A percentile compares a stretch with the other conserved stretches of the same genome.
Conservation (phyloP, 495 filamentous ascomycete genomes). For the Penicillium ochrochloron region DNA sequence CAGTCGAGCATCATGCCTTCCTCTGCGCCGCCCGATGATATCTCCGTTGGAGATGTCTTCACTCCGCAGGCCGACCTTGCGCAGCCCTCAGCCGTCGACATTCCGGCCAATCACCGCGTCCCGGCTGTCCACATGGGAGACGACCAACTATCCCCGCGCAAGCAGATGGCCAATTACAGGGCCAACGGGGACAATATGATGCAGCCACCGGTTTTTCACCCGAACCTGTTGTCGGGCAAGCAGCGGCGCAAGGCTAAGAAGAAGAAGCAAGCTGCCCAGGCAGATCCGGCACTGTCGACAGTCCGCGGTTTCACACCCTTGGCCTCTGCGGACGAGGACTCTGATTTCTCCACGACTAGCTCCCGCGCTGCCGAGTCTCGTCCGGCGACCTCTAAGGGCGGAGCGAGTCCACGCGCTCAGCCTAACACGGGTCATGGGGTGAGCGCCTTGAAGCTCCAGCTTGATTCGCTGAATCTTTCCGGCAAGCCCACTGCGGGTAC, state of each 20-base stretch:
- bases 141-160: slow-evolving; percentile 34
- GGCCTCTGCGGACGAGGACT: slow-evolving; percentile 85
- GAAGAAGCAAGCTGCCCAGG: slow-evolving; percentile 54
- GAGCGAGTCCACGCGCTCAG: slow-evolving; percentile 61
- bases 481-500: slow-evolving; percentile 40
- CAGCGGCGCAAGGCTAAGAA: slow-evolving; percentile 50
- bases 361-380: slow-evolving; percentile 49
- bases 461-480: slow-evolving; percentile 67
- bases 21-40: slow-evolving; percentile 38
- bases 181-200: slow-evolving; percentile 24
- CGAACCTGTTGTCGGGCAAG: slow-evolving; percentile 38
- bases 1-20: slow-evolving; percentile 28
- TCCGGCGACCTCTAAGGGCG: slow-evolving; percentile 30
- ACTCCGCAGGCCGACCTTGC: slow-evolving; percentile 47
- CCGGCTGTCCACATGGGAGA: slow-evolving; percentile 40
- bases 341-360: slow-evolving; percentile 64
- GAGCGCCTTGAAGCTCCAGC: slow-evolving; percentile 74
- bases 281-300: slow-evolving; percentile 68
- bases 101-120: slow-evolving; percentile 30
- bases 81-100: slow-evolving; percentile 32
- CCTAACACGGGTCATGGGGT: slow-evolving; percentile 69
- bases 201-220: slow-evolving; percentile 30
- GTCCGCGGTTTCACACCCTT: slow-evolving; percentile 86
- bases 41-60: slow-evolving; percentile 53
- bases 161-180: slow-evolving; percentile 23